Evolutionary conservation across 2,329 filamentous ascomycete genomes (phyloP).

Genomic region (Alternaria sp.): DNA sequence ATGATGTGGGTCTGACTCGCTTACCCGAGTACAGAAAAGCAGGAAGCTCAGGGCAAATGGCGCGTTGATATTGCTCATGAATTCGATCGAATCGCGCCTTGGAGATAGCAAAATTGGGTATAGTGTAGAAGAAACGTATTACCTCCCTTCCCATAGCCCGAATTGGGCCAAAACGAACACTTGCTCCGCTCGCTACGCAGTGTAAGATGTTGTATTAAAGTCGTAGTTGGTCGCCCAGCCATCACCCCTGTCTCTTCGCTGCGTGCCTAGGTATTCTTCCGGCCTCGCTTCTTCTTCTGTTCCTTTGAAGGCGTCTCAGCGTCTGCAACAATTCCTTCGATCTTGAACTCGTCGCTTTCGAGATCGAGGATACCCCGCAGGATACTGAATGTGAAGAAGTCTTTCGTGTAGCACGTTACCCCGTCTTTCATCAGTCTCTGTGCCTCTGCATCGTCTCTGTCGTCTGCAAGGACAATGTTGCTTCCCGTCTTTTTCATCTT

Average conservation of each 20-base stretch:
- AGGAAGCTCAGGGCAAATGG: background rate
- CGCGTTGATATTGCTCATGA: background rate
- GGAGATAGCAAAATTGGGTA: background rate
- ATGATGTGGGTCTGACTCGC: conserved; percentile 21
- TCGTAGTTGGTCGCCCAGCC: background rate
- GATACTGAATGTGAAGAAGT: conserved; percentile 56
- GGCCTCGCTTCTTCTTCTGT: conserved; percentile 28
- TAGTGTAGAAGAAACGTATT: background rate
- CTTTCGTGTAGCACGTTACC: conserved; percentile 53
- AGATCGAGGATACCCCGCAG: conserved; percentile 55
- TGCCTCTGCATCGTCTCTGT: conserved; percentile 50
- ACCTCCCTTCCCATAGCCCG: background rate
- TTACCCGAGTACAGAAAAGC: conserved; percentile 4
- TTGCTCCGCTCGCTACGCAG: conserved; percentile 20
- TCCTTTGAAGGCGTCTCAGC: conserved; percentile 10
- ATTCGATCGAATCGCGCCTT: background rate
- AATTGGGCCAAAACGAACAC: background rate
- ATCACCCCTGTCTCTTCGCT: background rate
- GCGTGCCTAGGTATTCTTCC: conserved; percentile 22
- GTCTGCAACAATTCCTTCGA: conserved; percentile 16
- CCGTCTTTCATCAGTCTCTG: conserved; percentile 45
- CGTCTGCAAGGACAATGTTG: conserved; percentile 52
- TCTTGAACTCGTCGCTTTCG: conserved; percentile 52
- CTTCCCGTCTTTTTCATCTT: conserved; percentile 33
- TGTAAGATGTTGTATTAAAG: conserved; percentile 2